These are phyloP conservation scores for Hydrangea macrophylla DNA, from an alignment of 148 eudicot species.

Conservation along the genomic window DNA sequence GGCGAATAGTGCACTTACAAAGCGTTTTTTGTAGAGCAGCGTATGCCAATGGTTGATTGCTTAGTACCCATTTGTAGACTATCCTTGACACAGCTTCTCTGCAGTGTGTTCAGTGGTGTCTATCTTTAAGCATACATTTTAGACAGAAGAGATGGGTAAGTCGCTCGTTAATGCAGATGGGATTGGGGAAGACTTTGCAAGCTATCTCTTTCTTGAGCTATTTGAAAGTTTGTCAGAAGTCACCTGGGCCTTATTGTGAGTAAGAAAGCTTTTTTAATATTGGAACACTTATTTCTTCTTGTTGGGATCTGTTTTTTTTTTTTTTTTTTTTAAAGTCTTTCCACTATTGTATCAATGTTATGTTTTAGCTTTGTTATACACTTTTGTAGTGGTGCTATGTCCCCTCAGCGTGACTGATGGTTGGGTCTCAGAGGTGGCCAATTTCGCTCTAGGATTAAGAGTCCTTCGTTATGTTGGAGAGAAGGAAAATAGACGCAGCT, in stretches of 20 bases:
- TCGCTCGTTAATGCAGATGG: constrained; percentile 59
- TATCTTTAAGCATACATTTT: not conserved
- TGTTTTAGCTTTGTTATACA: not conserved
- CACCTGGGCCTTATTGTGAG: constrained; percentile 89
- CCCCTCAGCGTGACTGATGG: constrained; percentile 93
- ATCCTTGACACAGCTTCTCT: too few species aligned
- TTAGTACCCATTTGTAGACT: too few species aligned
- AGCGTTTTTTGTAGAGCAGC: too few species aligned
- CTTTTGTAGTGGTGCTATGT: constrained; percentile 83
- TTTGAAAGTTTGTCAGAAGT: constrained; percentile 51
- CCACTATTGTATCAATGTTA: not conserved
- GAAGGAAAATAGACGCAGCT: constrained; percentile 60
- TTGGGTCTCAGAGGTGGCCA: constrained; percentile 84
- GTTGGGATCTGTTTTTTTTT: constrained; percentile 10
- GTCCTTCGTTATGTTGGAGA: constrained; percentile 76
- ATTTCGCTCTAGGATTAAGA: constrained; percentile 61
- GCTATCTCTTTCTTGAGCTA: constrained; percentile 83
- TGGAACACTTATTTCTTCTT: constrained; percentile 4
- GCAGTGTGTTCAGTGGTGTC: not conserved
- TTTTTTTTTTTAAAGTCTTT: too few species aligned
- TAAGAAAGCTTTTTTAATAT: constrained; percentile 7
- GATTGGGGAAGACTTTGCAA: constrained; percentile 95
- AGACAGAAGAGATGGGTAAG: not conserved
- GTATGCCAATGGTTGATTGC: too few species aligned
- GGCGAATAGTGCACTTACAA: too few species aligned